Evolutionary conservation across 129 eudicot genomes (phyloP).

Genomic region (Flaveria bidentis): DNA sequence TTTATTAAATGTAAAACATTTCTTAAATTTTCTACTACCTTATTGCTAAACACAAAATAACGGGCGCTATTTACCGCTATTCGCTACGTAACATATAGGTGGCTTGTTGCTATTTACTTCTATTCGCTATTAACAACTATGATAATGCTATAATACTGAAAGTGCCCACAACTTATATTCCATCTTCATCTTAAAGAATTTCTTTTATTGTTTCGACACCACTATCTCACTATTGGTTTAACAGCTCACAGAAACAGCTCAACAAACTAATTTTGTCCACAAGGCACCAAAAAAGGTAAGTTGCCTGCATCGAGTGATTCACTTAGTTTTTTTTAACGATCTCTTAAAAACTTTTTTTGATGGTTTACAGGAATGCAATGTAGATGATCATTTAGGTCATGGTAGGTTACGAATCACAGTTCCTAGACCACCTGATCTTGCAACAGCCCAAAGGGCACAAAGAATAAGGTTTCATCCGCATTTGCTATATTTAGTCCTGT

Average conservation of each 20-base stretch:
- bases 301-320: constrained; percentile 4
- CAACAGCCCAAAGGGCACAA: constrained; percentile 84
- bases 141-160: neutral
- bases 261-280: constrained; percentile 63
- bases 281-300: constrained; percentile 76
- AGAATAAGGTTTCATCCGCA: constrained; percentile 54
- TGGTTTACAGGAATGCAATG: constrained; percentile 50
- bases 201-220: neutral
- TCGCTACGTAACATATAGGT: no score
- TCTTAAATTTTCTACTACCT: no score
- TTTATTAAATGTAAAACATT: no score
- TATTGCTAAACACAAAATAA: no score
- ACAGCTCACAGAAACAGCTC: constrained; percentile 62
- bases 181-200: neutral
- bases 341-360: constrained; percentile 20
- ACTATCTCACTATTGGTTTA: constrained; percentile 28
- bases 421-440: constrained; percentile 83
- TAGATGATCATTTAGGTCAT: constrained; percentile 33
- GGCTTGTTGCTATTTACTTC: no score
- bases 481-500: neutral
- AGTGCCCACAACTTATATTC: neutral
- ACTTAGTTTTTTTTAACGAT: neutral
- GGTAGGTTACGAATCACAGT: constrained; percentile 65
- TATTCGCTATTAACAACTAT: no score
- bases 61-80: no score